phyloP scores from a whole-genome alignment of 345 rosid species.

The Populus nigra region DNA sequence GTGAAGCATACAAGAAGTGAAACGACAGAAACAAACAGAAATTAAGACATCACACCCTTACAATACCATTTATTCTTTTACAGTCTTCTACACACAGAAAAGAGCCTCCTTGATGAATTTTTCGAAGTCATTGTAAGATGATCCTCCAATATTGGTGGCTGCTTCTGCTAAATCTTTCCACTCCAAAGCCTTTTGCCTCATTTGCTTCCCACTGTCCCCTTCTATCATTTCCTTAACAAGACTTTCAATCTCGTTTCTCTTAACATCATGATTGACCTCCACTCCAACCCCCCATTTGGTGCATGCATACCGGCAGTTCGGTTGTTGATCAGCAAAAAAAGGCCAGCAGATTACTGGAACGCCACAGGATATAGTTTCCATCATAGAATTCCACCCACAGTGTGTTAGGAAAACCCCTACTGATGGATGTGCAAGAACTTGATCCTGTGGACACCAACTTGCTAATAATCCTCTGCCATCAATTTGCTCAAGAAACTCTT shows the following conservation, averaged over 20 bases:
- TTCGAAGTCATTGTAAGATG: constrained; percentile 16
- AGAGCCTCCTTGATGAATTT: constrained; percentile 19
- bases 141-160: constrained; percentile 17
- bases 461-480: constrained; percentile 28
- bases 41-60: background rate
- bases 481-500: constrained; percentile 22
- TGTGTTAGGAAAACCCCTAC: constrained; percentile 35
- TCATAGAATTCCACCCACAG: constrained; percentile 40
- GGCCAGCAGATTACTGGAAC: constrained; percentile 38
- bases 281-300: constrained; percentile 25
- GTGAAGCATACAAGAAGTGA: too few species aligned
- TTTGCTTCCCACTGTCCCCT: constrained; percentile 17
- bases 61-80: background rate
- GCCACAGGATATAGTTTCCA: constrained; percentile 26
- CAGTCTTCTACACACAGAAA: too few species aligned
- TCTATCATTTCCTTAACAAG: constrained; percentile 27
- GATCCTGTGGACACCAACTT: constrained; percentile 34
- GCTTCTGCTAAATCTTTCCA: constrained; percentile 10
- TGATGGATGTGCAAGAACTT: constrained; percentile 29
- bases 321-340: constrained; percentile 34
- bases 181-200: constrained; percentile 21
- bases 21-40: background rate
- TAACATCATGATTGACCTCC: constrained; percentile 27
- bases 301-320: constrained; percentile 29
- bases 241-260: constrained; percentile 20